Evolutionary conservation across 1,284 basidiomycete genomes (phyloP), one percentile per base, ranked within the genome.

Genomic region (Abortiporus biennis): DNA sequence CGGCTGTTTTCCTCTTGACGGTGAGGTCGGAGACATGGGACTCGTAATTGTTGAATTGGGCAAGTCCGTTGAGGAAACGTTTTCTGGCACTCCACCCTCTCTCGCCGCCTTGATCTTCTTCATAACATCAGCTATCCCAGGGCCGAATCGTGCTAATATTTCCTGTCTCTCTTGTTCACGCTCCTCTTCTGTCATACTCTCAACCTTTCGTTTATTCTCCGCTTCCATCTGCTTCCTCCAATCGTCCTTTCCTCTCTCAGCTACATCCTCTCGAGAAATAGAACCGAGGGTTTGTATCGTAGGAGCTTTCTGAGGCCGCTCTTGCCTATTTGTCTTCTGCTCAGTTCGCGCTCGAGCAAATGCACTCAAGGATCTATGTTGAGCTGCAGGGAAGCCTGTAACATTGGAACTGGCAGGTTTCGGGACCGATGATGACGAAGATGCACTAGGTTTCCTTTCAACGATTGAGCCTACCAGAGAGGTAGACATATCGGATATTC

Each of bases 141-240:
- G 55, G 0, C 87, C 87, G 61, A 91, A 84, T 35, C 71, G 68
- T 47, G 81, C 75, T 29, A 85, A 50, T 29, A 90, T 76, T 50
- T 85, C 78, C 42, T 65, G 61, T 43, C 72, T 47, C 38, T 76
- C 76, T 32, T 67, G 55, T 27, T 67, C 63, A 17, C 69, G 57
- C 50, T 80, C 70, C 21, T 65, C 62, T 6, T 63, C 55, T 11
- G 63, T 58, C 77, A 80, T 80, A 2, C 49, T 50, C 22, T 62
- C 62, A 1, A 80, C 62, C 13, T 58, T 60, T 13, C 53, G 54
- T 19, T 57, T 54, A 49, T 78, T 78, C 46, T 75, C 69, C 36
- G 61, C 58, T 40, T 65, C 65, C 22, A 68, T 58, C 15, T 61
- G 56, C 11, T 39, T 32, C 4, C 62, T 49, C 63, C 63, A 65